Base-by-base conservation (phyloP, 371 early-diverging fungal species). In the Funneliformis caledonium region DNA sequence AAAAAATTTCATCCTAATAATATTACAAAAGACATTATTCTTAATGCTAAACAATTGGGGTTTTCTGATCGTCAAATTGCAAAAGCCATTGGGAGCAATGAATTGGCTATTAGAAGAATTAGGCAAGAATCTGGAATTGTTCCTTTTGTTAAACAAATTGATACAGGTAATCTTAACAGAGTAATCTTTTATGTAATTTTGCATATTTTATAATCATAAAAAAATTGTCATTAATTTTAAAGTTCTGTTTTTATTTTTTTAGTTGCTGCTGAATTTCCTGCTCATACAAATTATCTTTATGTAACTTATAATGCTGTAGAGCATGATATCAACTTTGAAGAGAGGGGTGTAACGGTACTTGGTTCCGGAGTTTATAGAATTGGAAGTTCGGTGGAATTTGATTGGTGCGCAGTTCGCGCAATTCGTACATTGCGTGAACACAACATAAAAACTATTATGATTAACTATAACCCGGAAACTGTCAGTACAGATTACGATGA, bases 381-480 rank as follows among this genome's bases (percentile, higher is more conserved):
- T 76, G 97, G 97, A 52, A 94, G 95, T 11, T 93, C 93, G 42
- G 98, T 97, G 59, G 97, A 97, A 85, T 97, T 97, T 84, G 97
- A 97, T 85, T 96, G 96, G 96, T 96, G 95, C 81, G 97, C 93
- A 80, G 97, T 96, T 11, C 89, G 91, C 33, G 90, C 92, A 74
- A 93, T 95, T 81, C 95, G 95, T 76, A 90, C 93, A 14, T 90
- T 97, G 45, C 93, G 96, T 65, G 84, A 88, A 37, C 82, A 92
- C n/a, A 92, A 93, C 76, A 88, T 88, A 85, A 92, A 93, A 86
- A 97, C 98, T 0, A 89, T 97, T 60, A 96, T 97, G 97, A 92
- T 97, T 85, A 97, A 97, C 90, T 97, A 97, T 91, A 97, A 97
- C 87, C 98, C 98, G 42, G 98, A 97, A 85, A 97, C 97, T 0